Conservation (phyloP, 1,284 basidiomycete genomes). For the Malassezia psittaci region DNA sequence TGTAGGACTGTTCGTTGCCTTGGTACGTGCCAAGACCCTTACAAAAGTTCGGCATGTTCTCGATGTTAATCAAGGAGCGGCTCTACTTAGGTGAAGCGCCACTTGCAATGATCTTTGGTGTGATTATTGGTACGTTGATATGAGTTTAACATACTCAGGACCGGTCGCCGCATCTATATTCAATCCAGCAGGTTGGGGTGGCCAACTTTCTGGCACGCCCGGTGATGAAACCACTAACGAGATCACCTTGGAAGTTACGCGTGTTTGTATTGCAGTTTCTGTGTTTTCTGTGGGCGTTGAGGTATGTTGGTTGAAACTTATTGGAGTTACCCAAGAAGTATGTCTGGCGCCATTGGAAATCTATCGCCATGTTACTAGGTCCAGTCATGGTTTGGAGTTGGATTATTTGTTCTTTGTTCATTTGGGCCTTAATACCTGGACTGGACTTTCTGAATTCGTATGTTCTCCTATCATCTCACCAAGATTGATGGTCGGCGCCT, state of each 20-base stretch:
- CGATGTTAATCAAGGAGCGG: constrained; percentile 80
- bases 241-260: constrained; percentile 64
- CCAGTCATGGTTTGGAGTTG: constrained; percentile 80
- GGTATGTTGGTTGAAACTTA: neutral
- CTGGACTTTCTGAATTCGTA: constrained; percentile 30
- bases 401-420: constrained; percentile 63
- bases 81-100: constrained; percentile 94
- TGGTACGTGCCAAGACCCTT: constrained; percentile 12
- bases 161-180: constrained; percentile 77
- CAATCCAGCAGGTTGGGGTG: constrained; percentile 73
- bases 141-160: constrained; percentile 12
- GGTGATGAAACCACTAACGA: constrained; percentile 60
- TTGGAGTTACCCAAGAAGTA: constrained; percentile 52
- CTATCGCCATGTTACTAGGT: constrained; percentile 70
- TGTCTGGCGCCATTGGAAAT: constrained; percentile 79
- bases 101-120: constrained; percentile 86
- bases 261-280: constrained; percentile 90
- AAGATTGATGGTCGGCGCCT: constrained; percentile 72
- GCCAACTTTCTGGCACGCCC: constrained; percentile 51
- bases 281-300: constrained; percentile 93
- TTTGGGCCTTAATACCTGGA: constrained; percentile 34
- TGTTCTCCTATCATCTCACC: constrained; percentile 7
- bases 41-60: constrained; percentile 80
- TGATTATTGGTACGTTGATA: constrained; percentile 58
- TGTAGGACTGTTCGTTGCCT: constrained; percentile 39